Evolutionary conservation across 2,329 filamentous ascomycete species (phyloP), one percentile per base, ranked within the genome.

Genomic region (Colletotrichum cuscutae): DNA sequence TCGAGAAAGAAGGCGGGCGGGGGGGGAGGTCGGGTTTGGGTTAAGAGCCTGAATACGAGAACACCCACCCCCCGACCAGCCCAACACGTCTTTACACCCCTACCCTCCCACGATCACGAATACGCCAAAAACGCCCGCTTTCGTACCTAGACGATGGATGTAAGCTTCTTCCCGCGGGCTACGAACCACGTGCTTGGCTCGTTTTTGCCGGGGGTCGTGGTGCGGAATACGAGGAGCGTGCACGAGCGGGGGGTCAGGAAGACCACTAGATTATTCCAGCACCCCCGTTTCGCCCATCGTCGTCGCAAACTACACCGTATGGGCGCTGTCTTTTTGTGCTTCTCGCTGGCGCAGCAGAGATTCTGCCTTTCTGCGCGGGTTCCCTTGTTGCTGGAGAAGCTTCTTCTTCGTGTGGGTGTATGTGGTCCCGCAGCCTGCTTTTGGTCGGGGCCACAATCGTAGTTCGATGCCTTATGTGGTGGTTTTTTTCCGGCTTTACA

Each of bases 141-240:
- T 12, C 37, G 15, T 42, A 42, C 37, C 37, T 42, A 42, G 13
- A 19, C 15, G 37, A 19, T 42, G 3, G 37, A 19, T 24, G 49
- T 24, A 11, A 53, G 59, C 37, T 26, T 42, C 37, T 42, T 19
- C 37, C 49, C 49, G 12, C 30, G 49, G 42, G 12, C 37, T 19
- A 8, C 37, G 37, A 42, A 65, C 52, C 52, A 56, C 15, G 26
- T 22, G 62, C 62, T 65, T 65, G 62, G 62, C 32, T 35, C 46
- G 6, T 19, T 32, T 57, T 24, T 26, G 42, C 28, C 22, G 6
- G 19, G 11, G 42, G 28, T 30, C 42, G 30, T 19, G 46, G 60
- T 46, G 28, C 32, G 60, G 60, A 53, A 63, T 63, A 53, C 46
- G 60, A 63, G 35, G 60, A 63, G 60, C 37, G 46, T 32, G 60